A percentile compares a stretch with the other conserved stretches of the same genome.
Conservation (phyloP, 73 alveolate species). For the Paramecium sonneborni region DNA sequence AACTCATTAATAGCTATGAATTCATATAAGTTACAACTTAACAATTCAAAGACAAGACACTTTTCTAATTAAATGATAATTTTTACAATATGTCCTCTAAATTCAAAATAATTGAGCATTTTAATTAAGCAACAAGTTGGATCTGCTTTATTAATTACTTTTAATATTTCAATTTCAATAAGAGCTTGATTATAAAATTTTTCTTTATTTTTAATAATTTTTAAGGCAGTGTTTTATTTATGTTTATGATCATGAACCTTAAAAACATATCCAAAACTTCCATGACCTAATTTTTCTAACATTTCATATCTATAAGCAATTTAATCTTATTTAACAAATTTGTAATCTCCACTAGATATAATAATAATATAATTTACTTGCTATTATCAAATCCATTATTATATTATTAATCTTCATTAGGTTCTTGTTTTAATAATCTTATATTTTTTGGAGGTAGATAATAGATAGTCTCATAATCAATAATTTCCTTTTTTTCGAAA, state of each 20-base stretch:
- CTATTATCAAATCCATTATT: constrained; percentile 88
- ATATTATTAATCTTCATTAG: neutral
- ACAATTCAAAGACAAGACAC: constrained; percentile 75
- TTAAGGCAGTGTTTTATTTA: constrained; percentile 84
- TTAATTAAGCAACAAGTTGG: constrained; percentile 69
- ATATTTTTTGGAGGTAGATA: constrained; percentile 43
- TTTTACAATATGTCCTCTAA: constrained; percentile 80
- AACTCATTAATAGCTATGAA: constrained; percentile 84
- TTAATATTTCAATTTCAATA: constrained; percentile 81
- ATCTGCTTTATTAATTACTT: constrained; percentile 69
- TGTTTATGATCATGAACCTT: constrained; percentile 86
- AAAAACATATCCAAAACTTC: constrained; percentile 90
- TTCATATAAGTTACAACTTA: constrained; percentile 86
- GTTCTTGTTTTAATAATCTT: neutral
- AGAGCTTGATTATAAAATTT: constrained; percentile 81
- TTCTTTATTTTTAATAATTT: constrained; percentile 82
- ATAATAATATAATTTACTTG: neutral
- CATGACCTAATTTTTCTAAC: constrained; percentile 88
- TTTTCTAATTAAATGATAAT: constrained; percentile 63
- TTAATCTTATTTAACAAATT: constrained; percentile 77
- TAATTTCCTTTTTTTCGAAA: constrained; percentile 55
- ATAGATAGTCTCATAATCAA: constrained; percentile 59
- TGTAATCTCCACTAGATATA: constrained; percentile 81
- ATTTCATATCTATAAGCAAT: constrained; percentile 90
- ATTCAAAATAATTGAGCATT: constrained; percentile 77